Evolutionary conservation across 2,329 filamentous ascomycete genomes (phyloP), one percentile per base, ranked within the genome.

Genomic region (Alternaria brassicicola): DNA sequence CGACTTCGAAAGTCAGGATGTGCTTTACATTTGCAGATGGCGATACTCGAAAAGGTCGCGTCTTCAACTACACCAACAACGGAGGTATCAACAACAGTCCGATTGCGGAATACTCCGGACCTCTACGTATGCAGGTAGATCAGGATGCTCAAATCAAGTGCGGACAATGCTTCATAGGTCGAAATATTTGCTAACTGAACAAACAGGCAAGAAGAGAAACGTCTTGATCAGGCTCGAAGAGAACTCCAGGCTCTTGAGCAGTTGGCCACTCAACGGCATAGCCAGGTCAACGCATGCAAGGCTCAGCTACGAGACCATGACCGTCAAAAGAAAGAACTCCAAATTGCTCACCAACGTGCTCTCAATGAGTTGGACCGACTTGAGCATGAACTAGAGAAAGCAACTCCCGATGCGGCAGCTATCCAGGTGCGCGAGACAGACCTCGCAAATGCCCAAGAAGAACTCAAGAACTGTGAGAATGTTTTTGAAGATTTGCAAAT

Each of bases 121-220:
- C 78, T 9, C 82, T 89, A 23, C 87, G 93, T n/a, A 96, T 97
- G 87, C 89, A 89, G 70, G 89, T 90, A 1, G 91, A 96, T 71
- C 82, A 86, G 25, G 89, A 86, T 55, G 85, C 85, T 17, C 89
- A 92, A 69, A 84, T 93, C 38, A 80, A 76, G 80, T 85, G 70
- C 48, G 52, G 47, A 47, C 23, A 10, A 13, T 12, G 25, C 3
- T 31, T 28, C 17, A 15, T 21, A 26, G 6, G 19, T 21, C 3
- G 10, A 17, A 21, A 19, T 10, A 38, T 17, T 4, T 41, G 21
- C 61, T 70, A 23, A 71, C 30, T 17, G 12, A 21, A 28, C 12
- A 4, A 35, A 7, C 56, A 74, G 70, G 23, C 66, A 81, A 45
- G 83, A 85, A 63, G 76, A 79, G 55, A 78, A 80, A 35, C 78